Evolutionary conservation across 441 rosid species (phyloP), one percentile per base, ranked within the genome.

Genomic region (Cnidoscolus chayamansa): DNA sequence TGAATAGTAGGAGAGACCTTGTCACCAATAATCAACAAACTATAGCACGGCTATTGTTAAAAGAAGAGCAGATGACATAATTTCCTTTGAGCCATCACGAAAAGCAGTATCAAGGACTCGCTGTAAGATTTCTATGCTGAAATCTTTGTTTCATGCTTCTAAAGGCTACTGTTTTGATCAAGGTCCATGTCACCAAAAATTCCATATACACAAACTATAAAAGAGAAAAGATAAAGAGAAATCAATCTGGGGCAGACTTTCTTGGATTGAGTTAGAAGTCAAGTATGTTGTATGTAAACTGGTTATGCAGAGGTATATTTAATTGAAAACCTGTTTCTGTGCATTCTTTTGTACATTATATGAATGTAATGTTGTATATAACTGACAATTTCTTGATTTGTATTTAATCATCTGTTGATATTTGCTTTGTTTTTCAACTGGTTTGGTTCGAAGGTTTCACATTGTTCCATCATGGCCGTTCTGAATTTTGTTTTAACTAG

Each of bases 51-150:
- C 79, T 93, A 71, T 78, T 72, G 73, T 76, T 93, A 67, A 93
- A 93, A 80, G 96, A 90, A 84, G 97, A 89, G 80, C 87, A 86
- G 65, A 86, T 79, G 70, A 80, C 86, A 67, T 83, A 78, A 75
- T 65, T 75, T 72, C 49, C 43, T 47, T 74, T 2, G 40, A 35
- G 25, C 5, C 40, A 66, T 58, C 62, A 12, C 63, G 56, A 31
- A 70, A 59, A 58, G 16, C 68, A 66, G 48, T 9, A 71, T 59
- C 63, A 43, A 25, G 76, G 47, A 19, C 72, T 51, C 53, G 13
- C 68, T 58, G 61, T 59, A 66, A 71, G 47, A 31, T 54, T 35
- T 65, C 68, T 72, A 71, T 67, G 71, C 55, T 50, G 7, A 35
- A 19, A 74, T 67, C 70, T 66, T 63, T 54, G 70, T 66, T 65